A percentile compares a stretch with the other conserved stretches of the same genome.
phyloP scores from a whole-genome alignment of 2,329 filamentous ascomycete genomes.

The Ophiostoma quercus region DNA sequence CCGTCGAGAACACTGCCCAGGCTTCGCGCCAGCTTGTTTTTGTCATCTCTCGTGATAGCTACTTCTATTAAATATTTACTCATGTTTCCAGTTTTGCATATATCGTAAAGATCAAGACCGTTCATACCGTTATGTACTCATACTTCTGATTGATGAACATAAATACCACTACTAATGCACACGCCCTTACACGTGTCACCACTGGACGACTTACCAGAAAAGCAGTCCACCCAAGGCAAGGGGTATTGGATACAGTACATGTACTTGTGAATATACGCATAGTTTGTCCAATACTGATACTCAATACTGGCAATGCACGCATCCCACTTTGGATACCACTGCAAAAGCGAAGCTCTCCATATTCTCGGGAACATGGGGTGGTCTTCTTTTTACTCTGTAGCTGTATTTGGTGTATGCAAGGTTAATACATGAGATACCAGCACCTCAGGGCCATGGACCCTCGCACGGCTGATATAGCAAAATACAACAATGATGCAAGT shows the following conservation, averaged over 20 bases:
- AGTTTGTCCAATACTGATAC: not conserved
- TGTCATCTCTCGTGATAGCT: not conserved
- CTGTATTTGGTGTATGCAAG: not conserved
- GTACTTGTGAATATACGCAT: not conserved
- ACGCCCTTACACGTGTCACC: slow-evolving; percentile 13
- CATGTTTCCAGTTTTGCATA: not conserved
- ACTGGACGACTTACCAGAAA: slow-evolving; percentile 1
- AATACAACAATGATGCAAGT: not conserved
- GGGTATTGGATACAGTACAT: not conserved
- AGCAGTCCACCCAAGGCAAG: slow-evolving; percentile 7
- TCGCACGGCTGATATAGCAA: not conserved
- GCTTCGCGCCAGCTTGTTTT: not conserved
- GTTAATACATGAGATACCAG: not conserved
- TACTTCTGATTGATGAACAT: not conserved
- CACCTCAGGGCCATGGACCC: not conserved
- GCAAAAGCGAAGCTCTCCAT: not conserved
- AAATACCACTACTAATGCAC: not conserved
- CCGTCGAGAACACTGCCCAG: not conserved
- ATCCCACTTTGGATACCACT: slow-evolving; percentile 8
- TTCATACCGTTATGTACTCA: not conserved
- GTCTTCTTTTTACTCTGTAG: not conserved
- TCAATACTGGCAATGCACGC: not conserved
- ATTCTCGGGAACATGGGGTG: slow-evolving; percentile 3
- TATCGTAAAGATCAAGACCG: not conserved
- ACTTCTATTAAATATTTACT: not conserved